Conservation (phyloP, 495 filamentous ascomycete genomes). For the Amniculicola lignicola region DNA sequence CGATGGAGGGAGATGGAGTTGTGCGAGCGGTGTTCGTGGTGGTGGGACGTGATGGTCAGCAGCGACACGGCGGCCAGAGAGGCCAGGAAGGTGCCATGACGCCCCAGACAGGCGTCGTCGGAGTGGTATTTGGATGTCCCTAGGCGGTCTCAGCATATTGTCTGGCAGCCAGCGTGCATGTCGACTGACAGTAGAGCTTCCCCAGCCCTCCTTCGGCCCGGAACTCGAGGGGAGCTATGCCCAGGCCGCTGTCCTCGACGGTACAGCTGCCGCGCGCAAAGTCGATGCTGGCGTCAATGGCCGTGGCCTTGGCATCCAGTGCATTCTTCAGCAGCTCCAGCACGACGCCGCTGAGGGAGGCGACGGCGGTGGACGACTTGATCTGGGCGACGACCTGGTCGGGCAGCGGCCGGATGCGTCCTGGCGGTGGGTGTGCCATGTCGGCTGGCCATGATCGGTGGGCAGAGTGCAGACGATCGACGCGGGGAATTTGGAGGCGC, state of each 20-base stretch:
- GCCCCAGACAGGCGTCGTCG: slow-evolving; percentile 55
- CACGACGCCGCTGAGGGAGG: slow-evolving; percentile 68
- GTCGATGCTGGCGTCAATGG: slow-evolving; percentile 69
- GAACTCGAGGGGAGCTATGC: slow-evolving; percentile 74
- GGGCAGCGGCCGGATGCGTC: slow-evolving; percentile 65
- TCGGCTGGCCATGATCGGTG: not conserved
- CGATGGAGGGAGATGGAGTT: slow-evolving; percentile 72
- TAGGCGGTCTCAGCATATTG: slow-evolving; percentile 31
- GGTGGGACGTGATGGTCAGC: slow-evolving; percentile 75
- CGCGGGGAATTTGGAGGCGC: no score
- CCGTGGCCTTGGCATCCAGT: slow-evolving; percentile 74
- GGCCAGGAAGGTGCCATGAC: slow-evolving; percentile 70
- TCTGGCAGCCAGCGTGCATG: not conserved
- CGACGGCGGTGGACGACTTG: slow-evolving; percentile 77
- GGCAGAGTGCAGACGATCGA: no score
- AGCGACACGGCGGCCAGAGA: slow-evolving; percentile 75
- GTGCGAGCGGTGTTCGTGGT: slow-evolving; percentile 57
- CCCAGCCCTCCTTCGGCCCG: slow-evolving; percentile 66
- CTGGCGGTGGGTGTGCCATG: not conserved
- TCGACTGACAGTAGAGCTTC: slow-evolving; percentile 53
- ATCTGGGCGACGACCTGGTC: slow-evolving; percentile 77
- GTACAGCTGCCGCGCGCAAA: slow-evolving; percentile 72
- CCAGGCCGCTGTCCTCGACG: slow-evolving; percentile 84
- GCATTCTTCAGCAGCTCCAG: slow-evolving; percentile 79
- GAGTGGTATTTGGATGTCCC: slow-evolving; percentile 73